Evolutionary conservation across 768 basidiomycete genomes (phyloP).

Genomic region (Tephrocybe sp.): DNA sequence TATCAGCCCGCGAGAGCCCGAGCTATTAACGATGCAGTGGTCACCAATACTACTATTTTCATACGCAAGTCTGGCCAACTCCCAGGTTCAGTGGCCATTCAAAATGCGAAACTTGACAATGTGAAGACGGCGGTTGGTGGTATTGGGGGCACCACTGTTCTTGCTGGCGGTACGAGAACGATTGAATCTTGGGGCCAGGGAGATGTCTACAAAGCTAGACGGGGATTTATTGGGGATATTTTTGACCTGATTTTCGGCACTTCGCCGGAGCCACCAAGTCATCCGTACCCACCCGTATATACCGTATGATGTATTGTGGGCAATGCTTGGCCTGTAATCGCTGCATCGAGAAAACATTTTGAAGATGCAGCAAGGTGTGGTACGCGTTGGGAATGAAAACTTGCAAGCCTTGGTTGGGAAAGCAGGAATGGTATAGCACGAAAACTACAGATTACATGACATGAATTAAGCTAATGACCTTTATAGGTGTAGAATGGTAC

Average conservation of each 20-base stretch:
- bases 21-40: slow-evolving; percentile 62
- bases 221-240: slow-evolving; percentile 52
- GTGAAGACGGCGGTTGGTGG: slow-evolving; percentile 62
- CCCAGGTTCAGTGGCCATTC: slow-evolving; percentile 60
- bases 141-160: slow-evolving; percentile 46
- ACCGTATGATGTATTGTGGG: slow-evolving; percentile 58
- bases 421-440: slow-evolving; percentile 45
- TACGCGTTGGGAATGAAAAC: slow-evolving; percentile 48
- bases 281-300: slow-evolving; percentile 66
- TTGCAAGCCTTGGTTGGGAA: slow-evolving; percentile 57
- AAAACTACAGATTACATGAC: too few relatives aligned
- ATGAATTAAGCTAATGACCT: too few relatives aligned
- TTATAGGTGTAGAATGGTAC: too few relatives aligned
- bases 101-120: slow-evolving; percentile 59
- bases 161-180: slow-evolving; percentile 56
- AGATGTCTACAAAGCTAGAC: slow-evolving; percentile 65
- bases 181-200: slow-evolving; percentile 77
- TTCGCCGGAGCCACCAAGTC: too few relatives aligned
- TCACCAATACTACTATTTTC: slow-evolving; percentile 61
- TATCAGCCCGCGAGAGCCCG: slow-evolving; percentile 56
- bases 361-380: slow-evolving; percentile 39
- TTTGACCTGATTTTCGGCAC: slow-evolving; percentile 63
- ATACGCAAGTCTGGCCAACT: slow-evolving; percentile 51
- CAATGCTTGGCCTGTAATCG: slow-evolving; percentile 59
- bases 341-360: slow-evolving; percentile 48